phyloP scores from a whole-genome alignment of 306 rosid genomes.

The Trifolium fragiferum region DNA sequence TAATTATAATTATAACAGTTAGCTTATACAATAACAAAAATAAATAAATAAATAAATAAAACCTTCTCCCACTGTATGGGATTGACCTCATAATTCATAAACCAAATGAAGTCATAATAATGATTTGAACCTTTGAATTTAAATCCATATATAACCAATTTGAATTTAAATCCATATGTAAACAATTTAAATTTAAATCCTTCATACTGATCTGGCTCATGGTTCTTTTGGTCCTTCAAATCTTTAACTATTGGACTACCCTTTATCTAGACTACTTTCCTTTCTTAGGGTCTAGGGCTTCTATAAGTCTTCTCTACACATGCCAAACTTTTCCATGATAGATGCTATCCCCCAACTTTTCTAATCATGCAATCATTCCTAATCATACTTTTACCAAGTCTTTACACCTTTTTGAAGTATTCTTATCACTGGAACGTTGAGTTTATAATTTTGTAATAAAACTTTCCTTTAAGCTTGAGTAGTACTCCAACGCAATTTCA shows the following conservation, averaged over 20 bases:
- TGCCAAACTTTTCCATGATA: neutral
- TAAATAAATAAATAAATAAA: neutral
- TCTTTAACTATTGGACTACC: neutral
- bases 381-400: neutral
- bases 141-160: neutral
- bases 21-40: neutral
- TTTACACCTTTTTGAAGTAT: neutral
- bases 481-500: neutral
- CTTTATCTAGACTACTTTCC: neutral
- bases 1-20: conserved; percentile 5
- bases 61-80: neutral
- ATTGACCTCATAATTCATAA: neutral
- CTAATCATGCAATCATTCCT: neutral
- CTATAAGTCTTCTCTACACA: neutral
- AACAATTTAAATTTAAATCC: conserved; percentile 12
- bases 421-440: neutral
- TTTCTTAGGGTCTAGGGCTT: neutral
- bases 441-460: neutral
- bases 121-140: too few relatives aligned
- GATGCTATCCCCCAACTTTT: neutral
- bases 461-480: neutral
- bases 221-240: neutral
- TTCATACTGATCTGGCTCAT: neutral
- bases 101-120: neutral
- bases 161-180: conserved; percentile 13